These are phyloP conservation scores for Suhomyces kunorum DNA, from an alignment of 1,139 yeast species.

Conservation along the genomic window DNA sequence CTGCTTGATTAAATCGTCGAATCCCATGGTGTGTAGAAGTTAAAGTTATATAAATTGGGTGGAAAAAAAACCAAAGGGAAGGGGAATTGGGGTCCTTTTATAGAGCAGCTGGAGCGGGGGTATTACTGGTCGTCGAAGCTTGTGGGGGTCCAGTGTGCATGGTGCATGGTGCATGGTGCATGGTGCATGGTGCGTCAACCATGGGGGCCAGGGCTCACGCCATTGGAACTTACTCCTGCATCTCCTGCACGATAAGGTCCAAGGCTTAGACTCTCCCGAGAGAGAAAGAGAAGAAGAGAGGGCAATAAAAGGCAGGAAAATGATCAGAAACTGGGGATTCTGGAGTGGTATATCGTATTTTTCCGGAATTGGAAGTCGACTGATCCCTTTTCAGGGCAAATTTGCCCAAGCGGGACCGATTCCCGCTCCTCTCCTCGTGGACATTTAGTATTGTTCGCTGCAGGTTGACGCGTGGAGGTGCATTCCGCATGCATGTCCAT, in stretches of 20 bases:
- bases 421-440: no score
- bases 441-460: neutral
- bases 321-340: neutral
- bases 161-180: neutral
- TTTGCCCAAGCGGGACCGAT: no score
- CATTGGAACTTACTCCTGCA: neutral
- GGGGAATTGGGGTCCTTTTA: constrained; percentile 8
- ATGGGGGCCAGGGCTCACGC: neutral
- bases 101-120: constrained; percentile 3
- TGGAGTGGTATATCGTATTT: no score
- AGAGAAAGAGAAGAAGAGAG: no score
- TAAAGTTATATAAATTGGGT: neutral
- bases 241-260: neutral
- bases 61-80: neutral
- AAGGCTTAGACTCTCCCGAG: no score
- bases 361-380: no score
- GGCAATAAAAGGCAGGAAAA: no score
- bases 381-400: neutral
- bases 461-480: neutral
- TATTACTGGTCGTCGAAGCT: neutral
- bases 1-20: constrained; percentile 33
- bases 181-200: constrained; percentile 4
- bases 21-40: constrained; percentile 24
- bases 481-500: neutral
- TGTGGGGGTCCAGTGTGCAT: neutral